Conservation (phyloP, 2,329 filamentous ascomycete species). For the Apiospora sp. region DNA sequence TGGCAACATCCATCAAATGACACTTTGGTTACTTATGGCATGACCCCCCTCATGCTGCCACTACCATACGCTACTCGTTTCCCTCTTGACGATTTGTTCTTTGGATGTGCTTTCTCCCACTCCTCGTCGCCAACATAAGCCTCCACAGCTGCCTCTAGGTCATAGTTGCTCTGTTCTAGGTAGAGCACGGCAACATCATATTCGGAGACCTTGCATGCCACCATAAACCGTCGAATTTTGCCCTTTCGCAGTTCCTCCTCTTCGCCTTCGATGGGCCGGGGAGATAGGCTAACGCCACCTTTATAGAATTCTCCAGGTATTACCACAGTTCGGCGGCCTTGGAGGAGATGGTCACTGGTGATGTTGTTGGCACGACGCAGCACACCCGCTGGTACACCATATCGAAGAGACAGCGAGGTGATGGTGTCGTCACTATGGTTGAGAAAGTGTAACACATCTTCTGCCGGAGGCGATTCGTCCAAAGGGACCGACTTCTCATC, state of each 20-base stretch:
- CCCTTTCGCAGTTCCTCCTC: constrained; percentile 76
- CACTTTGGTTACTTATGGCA: constrained; percentile 1
- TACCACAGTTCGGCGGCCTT: constrained; percentile 72
- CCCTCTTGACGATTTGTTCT: constrained; percentile 31
- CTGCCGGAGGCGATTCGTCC: constrained; percentile 48
- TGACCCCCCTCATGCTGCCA: constrained; percentile 18
- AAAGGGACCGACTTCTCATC: constrained; percentile 42
- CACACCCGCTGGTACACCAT: constrained; percentile 69
- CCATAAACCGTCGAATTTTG: constrained; percentile 80
- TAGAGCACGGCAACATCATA: constrained; percentile 80
- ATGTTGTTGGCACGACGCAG: constrained; percentile 75
- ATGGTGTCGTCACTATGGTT: constrained; percentile 74
- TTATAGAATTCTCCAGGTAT: constrained; percentile 77
- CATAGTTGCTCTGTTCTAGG: constrained; percentile 72
- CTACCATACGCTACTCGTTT: constrained; percentile 39
- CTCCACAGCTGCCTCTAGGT: constrained; percentile 70
- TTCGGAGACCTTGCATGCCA: constrained; percentile 78
- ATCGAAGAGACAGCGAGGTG: constrained; percentile 73
- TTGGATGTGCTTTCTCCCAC: constrained; percentile 76
- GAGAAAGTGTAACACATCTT: constrained; percentile 79
- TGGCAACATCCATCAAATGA: background rate
- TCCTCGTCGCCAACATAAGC: constrained; percentile 75
- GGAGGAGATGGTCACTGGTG: constrained; percentile 74
- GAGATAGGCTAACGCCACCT: constrained; percentile 71
- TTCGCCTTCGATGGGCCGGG: constrained; percentile 75